Conservation (phyloP, 148 eudicot genomes). For the Silene conica region DNA sequence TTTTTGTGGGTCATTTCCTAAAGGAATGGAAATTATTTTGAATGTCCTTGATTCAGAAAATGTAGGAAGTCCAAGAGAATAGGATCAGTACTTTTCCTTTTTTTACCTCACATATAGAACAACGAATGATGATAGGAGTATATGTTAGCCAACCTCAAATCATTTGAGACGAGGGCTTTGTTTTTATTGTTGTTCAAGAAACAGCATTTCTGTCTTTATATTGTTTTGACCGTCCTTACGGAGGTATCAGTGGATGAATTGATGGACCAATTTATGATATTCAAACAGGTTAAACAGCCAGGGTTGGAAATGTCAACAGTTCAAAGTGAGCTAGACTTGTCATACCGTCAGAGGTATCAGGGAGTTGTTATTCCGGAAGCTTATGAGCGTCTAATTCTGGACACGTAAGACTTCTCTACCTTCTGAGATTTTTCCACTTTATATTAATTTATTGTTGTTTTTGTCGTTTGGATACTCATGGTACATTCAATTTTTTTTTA, state of each 20-base stretch:
- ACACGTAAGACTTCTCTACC: constrained; percentile 50
- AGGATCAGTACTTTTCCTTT: too few relatives aligned
- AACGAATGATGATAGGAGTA: too few relatives aligned
- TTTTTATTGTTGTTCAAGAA: not conserved
- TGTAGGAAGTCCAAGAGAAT: too few relatives aligned
- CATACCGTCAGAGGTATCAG: constrained; percentile 79
- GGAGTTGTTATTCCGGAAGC: constrained; percentile 76
- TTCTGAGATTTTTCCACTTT: too few relatives aligned
- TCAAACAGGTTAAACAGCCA: constrained; percentile 74
- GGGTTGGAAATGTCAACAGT: constrained; percentile 76
- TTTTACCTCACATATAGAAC: too few relatives aligned
- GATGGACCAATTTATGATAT: constrained; percentile 6
- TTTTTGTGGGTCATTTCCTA: too few relatives aligned
- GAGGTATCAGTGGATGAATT: not conserved
- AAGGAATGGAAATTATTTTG: too few relatives aligned
- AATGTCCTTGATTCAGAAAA: too few relatives aligned
- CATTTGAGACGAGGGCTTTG: too few relatives aligned
- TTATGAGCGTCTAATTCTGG: constrained; percentile 84
- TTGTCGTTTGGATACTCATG: too few relatives aligned
- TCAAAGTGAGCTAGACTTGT: constrained; percentile 84
- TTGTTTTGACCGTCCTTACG: not conserved
- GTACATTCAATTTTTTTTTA: too few relatives aligned
- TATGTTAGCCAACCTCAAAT: not conserved
- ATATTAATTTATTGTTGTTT: too few relatives aligned
- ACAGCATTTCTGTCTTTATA: not conserved